Percentiles rank a stretch among this genome's conserved stretches.
These are phyloP conservation scores for Suhomyces wounanorum DNA, from an alignment of 1,139 yeast species.

Conservation along the genomic window DNA sequence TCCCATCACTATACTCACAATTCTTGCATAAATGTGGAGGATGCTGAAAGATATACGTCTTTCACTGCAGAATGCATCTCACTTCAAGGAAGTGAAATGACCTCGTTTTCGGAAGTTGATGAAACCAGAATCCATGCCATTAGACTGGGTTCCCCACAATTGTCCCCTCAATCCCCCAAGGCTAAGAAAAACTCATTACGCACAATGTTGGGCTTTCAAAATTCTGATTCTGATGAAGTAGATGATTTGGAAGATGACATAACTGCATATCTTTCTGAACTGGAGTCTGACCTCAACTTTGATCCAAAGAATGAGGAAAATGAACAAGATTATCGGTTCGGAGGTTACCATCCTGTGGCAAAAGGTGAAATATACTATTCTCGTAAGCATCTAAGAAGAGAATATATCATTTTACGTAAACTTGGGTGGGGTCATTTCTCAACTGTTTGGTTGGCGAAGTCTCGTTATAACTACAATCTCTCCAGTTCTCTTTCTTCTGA, in stretches of 20 bases:
- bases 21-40: slow-evolving; percentile 10
- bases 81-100: slow-evolving; percentile 45
- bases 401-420: slow-evolving; percentile 69
- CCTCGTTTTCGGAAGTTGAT: slow-evolving; percentile 20
- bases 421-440: slow-evolving; percentile 93
- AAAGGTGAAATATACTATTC: slow-evolving; percentile 72
- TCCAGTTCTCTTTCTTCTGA: slow-evolving; percentile 1
- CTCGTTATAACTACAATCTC: slow-evolving; percentile 14
- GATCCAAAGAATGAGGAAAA: slow-evolving; percentile 64
- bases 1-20: slow-evolving; percentile 7
- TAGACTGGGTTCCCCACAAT: slow-evolving; percentile 4
- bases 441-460: slow-evolving; percentile 81
- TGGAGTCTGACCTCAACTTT: slow-evolving; percentile 29
- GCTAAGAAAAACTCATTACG: slow-evolving; percentile 3
- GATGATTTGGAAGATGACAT: slow-evolving; percentile 14
- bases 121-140: slow-evolving; percentile 1
- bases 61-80: slow-evolving; percentile 44
- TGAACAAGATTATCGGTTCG: slow-evolving; percentile 68
- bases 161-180: slow-evolving; percentile 1
- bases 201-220: slow-evolving; percentile 5
- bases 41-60: slow-evolving; percentile 28
- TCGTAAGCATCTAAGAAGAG: slow-evolving; percentile 28
- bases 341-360: slow-evolving; percentile 86
- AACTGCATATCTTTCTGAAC: slow-evolving; percentile 21
- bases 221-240: not conserved